Percentiles rank a stretch among this genome's conserved stretches.
phyloP scores from a whole-genome alignment of 805 yeast species.

The Limtongia smithiae region DNA sequence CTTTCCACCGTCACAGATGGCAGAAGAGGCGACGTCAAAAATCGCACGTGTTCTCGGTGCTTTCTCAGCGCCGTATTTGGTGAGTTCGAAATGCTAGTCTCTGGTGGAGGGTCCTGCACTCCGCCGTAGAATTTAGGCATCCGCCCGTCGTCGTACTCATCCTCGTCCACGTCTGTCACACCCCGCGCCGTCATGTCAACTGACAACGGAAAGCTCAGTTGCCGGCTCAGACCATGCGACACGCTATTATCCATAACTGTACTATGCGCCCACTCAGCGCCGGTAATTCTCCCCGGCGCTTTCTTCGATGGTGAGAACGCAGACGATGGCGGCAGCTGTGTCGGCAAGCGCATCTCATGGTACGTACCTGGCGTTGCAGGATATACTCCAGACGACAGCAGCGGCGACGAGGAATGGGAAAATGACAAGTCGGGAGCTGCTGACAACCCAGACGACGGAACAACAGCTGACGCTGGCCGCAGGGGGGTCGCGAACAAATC shows the following conservation, averaged over 20 bases:
- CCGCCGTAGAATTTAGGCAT: constrained; percentile 1
- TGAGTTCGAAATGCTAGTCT: constrained; percentile 17
- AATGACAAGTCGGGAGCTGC: constrained; percentile 23
- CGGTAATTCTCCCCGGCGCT: too few relatives aligned
- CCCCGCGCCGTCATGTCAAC: constrained; percentile 1
- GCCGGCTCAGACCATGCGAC: too few relatives aligned
- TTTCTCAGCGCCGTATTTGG: constrained; percentile 32
- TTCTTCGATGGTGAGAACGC: not conserved
- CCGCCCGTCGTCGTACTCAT: constrained; percentile 8
- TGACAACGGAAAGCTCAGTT: constrained; percentile 6
- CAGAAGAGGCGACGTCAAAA: constrained; percentile 31
- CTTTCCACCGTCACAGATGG: not conserved
- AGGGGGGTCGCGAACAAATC: constrained; percentile 23
- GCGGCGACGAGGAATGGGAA: constrained; percentile 25
- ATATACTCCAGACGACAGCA: constrained; percentile 1
- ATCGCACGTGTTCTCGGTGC: constrained; percentile 32
- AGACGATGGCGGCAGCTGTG: not conserved
- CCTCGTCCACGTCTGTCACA: constrained; percentile 13
- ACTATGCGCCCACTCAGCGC: too few relatives aligned
- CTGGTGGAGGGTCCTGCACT: not conserved
- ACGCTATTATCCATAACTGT: too few relatives aligned
- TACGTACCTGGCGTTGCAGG: constrained; percentile 25
- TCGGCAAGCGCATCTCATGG: too few relatives aligned
- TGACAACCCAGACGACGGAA: constrained; percentile 8
- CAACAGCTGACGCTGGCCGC: constrained; percentile 20